Percentiles rank a stretch among this genome's conserved stretches.
Conservation (phyloP, 2,329 filamentous ascomycete species). For the Phialemonium atrogriseum region DNA sequence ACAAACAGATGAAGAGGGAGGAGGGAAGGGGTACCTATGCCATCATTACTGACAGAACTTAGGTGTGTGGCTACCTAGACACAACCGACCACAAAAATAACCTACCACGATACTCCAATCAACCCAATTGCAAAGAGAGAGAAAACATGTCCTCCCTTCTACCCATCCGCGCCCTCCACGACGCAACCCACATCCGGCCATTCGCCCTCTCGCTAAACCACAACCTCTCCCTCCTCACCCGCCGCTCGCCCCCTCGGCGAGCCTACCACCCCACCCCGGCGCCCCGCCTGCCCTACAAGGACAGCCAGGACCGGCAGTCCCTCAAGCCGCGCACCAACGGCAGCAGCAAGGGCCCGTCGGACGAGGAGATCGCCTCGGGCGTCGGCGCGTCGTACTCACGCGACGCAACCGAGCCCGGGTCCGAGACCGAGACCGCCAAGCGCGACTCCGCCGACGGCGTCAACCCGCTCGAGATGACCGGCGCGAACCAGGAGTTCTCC, state of each 20-base stretch:
- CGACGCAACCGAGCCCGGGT: slow-evolving; percentile 57
- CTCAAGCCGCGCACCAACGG: slow-evolving; percentile 60
- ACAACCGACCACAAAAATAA: no score
- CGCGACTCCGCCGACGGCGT: slow-evolving; percentile 22
- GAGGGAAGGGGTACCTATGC: no score
- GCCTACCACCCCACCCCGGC: slow-evolving; percentile 23
- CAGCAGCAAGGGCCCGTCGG: slow-evolving; percentile 59
- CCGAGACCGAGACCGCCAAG: slow-evolving; percentile 36
- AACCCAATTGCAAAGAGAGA: no score
- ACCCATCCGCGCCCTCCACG: no score
- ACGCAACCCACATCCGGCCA: no score
- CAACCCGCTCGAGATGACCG: slow-evolving; percentile 31
- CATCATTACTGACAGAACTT: no score
- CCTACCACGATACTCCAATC: no score
- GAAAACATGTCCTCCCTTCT: no score
- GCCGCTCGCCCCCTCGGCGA: slow-evolving; percentile 9
- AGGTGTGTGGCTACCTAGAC: no score
- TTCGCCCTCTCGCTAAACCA: not conserved
- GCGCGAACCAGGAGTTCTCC: slow-evolving; percentile 35
- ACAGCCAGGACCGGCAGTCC: slow-evolving; percentile 48
- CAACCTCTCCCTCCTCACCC: slow-evolving; percentile 4
- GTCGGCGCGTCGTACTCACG: slow-evolving; percentile 61
- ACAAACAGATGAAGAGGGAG: no score
- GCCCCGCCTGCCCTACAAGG: slow-evolving; percentile 33
- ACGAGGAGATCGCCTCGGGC: slow-evolving; percentile 46